Evolutionary conservation across 345 rosid genomes (phyloP).

Genomic region (Schrenkiella parvula): DNA sequence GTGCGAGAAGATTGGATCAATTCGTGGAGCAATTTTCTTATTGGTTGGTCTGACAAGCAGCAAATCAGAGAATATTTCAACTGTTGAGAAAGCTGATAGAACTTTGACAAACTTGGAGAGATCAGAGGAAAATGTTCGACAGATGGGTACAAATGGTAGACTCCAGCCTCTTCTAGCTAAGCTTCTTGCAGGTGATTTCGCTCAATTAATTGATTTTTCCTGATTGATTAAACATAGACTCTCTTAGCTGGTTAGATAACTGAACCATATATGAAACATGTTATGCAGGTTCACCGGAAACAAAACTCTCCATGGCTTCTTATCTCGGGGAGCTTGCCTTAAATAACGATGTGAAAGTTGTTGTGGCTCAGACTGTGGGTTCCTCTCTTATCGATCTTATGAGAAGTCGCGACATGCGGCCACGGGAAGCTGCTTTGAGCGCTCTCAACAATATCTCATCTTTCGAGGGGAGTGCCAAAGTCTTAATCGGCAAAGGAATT

Average conservation of each 20-base stretch:
- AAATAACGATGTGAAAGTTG: slow-evolving; percentile 71
- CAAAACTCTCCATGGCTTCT: slow-evolving; percentile 80
- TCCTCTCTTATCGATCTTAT: slow-evolving; percentile 70
- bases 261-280: slow-evolving; percentile 20
- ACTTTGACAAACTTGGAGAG: slow-evolving; percentile 75
- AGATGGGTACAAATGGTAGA: slow-evolving; percentile 91
- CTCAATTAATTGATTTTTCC: neutral
- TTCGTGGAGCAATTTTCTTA: slow-evolving; percentile 85
- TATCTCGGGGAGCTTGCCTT: slow-evolving; percentile 82
- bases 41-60: slow-evolving; percentile 91
- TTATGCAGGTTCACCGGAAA: slow-evolving; percentile 76
- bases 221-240: neutral
- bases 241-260: neutral
- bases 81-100: slow-evolving; percentile 83
- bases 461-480: slow-evolving; percentile 70
- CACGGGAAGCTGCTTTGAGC: slow-evolving; percentile 74
- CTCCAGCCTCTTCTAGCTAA: slow-evolving; percentile 76
- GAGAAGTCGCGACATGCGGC: slow-evolving; percentile 62
- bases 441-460: slow-evolving; percentile 87
- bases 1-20: slow-evolving; percentile 86
- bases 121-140: slow-evolving; percentile 75
- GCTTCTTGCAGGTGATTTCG: slow-evolving; percentile 69
- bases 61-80: slow-evolving; percentile 70
- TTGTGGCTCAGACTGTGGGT: slow-evolving; percentile 75
- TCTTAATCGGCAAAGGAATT: slow-evolving; percentile 73